Conservation (phyloP, 1,284 basidiomycete species). For the Meira miltonrushii region DNA sequence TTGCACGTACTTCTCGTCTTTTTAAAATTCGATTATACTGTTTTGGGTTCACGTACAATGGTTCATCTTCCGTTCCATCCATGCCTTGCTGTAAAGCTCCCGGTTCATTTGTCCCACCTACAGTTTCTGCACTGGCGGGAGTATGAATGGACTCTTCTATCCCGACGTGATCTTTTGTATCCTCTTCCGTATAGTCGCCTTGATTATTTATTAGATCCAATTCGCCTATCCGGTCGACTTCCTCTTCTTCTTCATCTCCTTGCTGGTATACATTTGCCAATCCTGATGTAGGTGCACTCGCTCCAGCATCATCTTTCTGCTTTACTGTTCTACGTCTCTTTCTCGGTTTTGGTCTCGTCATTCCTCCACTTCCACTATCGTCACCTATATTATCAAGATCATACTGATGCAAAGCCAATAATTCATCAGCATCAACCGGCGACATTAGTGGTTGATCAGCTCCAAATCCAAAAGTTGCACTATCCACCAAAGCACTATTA, state of each 20-base stretch:
- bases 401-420: not conserved
- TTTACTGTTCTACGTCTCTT: not conserved
- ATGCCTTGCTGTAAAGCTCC: slow-evolving; percentile 24
- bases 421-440: no score
- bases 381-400: slow-evolving; percentile 6
- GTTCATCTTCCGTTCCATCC: slow-evolving; percentile 22
- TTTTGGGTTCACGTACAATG: slow-evolving; percentile 50
- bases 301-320: not conserved
- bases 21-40: slow-evolving; percentile 50
- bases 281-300: not conserved
- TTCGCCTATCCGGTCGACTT: not conserved
- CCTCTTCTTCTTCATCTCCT: no score
- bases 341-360: slow-evolving; percentile 7
- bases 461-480: no score
- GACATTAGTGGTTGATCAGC: no score
- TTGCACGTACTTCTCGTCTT: slow-evolving; percentile 36
- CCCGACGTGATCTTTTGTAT: not conserved
- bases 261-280: no score
- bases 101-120: not conserved
- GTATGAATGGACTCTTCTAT: not conserved
- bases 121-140: not conserved
- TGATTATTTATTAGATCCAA: not conserved
- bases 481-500: no score
- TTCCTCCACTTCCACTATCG: slow-evolving; percentile 11
- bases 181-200: not conserved